Evolutionary conservation across 768 basidiomycete species (phyloP), one percentile per base, ranked within the genome.

Genomic region (Gloeopeniophorella convolvens): DNA sequence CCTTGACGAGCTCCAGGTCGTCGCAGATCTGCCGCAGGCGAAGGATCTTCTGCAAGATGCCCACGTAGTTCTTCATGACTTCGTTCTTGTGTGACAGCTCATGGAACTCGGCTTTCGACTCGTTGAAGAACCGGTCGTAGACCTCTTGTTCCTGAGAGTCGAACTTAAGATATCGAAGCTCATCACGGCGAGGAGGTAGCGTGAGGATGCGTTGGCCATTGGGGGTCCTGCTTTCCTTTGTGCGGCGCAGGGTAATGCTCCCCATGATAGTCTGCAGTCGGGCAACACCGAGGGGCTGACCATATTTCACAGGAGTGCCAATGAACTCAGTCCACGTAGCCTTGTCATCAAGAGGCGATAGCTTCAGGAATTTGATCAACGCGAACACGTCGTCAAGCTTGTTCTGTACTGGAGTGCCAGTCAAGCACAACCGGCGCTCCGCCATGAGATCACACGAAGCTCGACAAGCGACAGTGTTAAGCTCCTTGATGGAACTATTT

Each of bases 391-490:
- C 96, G 69, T 98, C 96, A 45, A 98, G 79, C 68, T 95, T 96
- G 75, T 99, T 99, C 71, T 99, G 96, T 31, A 99, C 92, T 1
- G 96, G 96, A 7, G 96, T 99, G 48, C 96, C 96, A n/a, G 94
- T 94, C 33, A 99, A 73, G 66, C 91, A 94, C 35, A 97, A 72
- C 13, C 96, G 83, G 45, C 96, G 83, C 63, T 97, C 90, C 13
- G 96, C 91, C 66, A 86, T 78, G 42, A 99, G 77, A 65, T 96
- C 93, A 67, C 96, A 98, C 11, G 88, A 93, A 6, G 96, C 96
- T 48, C 90, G 83, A 55, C 93, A 92, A 36, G 87, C 94, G 35
- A 98, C 90, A 1, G 96, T 99, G 20, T 80, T 77, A 5, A 90
- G 85, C 68, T 97, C 95, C 67, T 99, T 99, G 70, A 99, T 99